phyloP scores from a whole-genome alignment of 352 stramenopile species.

The Elongisporangium senticosum region DNA sequence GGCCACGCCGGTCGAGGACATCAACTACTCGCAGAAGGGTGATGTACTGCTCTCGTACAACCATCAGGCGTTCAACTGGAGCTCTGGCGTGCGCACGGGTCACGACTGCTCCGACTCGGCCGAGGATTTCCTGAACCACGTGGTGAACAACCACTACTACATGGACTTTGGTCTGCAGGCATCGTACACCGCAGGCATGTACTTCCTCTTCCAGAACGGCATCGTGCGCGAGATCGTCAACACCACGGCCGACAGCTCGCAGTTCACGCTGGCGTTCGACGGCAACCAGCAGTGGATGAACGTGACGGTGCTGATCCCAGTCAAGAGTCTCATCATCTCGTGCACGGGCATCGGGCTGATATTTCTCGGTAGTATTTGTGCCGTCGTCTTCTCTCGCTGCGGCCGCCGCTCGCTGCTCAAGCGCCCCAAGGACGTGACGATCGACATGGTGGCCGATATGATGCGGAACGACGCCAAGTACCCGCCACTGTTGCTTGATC shows the following conservation, averaged over 20 bases:
- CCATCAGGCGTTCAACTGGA: constrained; percentile 6
- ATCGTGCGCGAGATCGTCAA: constrained; percentile 18
- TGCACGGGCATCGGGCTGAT: not conserved
- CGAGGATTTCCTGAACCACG: constrained; percentile 26
- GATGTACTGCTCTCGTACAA: constrained; percentile 33
- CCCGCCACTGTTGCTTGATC: not conserved
- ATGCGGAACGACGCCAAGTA: not conserved
- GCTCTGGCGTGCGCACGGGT: constrained; percentile 19
- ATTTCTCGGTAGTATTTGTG: not conserved
- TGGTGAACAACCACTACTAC: constrained; percentile 38
- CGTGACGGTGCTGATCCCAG: not conserved
- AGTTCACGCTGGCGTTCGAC: not conserved
- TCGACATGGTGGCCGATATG: not conserved
- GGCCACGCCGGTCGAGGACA: constrained; percentile 15
- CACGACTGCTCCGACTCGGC: constrained; percentile 30
- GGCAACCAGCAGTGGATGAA: not conserved
- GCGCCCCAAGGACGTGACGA: not conserved
- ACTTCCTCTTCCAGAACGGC: constrained; percentile 54
- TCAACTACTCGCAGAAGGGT: constrained; percentile 9
- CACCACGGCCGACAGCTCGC: not conserved
- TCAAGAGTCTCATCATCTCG: not conserved
- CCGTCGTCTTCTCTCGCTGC: not conserved
- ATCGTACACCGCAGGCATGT: constrained; percentile 39
- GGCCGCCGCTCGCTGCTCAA: not conserved
- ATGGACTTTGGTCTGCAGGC: constrained; percentile 42